Percentiles rank a stretch among this genome's conserved stretches.
Evolutionary conservation across 805 yeast genomes (phyloP).

Genomic region (Millerago galiae): DNA sequence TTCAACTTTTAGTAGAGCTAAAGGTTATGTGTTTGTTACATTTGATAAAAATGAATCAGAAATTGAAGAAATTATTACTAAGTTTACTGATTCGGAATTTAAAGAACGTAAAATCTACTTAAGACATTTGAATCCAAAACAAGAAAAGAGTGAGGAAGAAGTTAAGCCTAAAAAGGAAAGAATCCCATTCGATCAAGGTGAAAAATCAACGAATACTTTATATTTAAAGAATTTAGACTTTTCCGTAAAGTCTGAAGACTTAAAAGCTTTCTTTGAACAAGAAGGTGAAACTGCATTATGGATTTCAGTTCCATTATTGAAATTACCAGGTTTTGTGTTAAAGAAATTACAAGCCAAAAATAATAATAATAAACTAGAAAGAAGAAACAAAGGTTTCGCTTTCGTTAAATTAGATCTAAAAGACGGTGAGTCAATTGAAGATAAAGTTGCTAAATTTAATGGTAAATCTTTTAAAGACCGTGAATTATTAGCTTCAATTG

Average conservation of each 20-base stretch:
- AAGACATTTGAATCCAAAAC: constrained; percentile 27
- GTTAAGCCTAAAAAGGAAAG: constrained; percentile 17
- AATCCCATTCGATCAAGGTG: constrained; percentile 31
- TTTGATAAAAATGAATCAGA: constrained; percentile 37
- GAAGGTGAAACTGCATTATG: constrained; percentile 43
- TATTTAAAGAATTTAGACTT: constrained; percentile 62
- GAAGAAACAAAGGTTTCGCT: constrained; percentile 56
- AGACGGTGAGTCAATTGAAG: constrained; percentile 41
- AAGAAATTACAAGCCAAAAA: constrained; percentile 39
- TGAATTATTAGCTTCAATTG: constrained; percentile 60
- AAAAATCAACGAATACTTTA: constrained; percentile 43
- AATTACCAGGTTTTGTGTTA: constrained; percentile 37
- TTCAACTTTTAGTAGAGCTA: constrained; percentile 29
- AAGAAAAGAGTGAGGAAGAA: constrained; percentile 6
- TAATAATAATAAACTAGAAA: constrained; percentile 31
- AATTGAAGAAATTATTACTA: constrained; percentile 35
- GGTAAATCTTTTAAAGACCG: constrained; percentile 64
- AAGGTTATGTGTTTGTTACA: constrained; percentile 59
- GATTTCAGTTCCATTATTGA: constrained; percentile 53
- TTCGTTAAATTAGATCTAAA: constrained; percentile 42
- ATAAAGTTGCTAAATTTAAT: constrained; percentile 62
- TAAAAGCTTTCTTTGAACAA: constrained; percentile 42
- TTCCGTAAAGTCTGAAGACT: constrained; percentile 46
- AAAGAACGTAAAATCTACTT: constrained; percentile 43
- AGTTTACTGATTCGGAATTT: constrained; percentile 36